Percentiles rank a stretch among this genome's conserved stretches.
These are phyloP conservation scores for Tripterygium wilfordii DNA, from an alignment of 177 flowering plant species.

Conservation along the genomic window DNA sequence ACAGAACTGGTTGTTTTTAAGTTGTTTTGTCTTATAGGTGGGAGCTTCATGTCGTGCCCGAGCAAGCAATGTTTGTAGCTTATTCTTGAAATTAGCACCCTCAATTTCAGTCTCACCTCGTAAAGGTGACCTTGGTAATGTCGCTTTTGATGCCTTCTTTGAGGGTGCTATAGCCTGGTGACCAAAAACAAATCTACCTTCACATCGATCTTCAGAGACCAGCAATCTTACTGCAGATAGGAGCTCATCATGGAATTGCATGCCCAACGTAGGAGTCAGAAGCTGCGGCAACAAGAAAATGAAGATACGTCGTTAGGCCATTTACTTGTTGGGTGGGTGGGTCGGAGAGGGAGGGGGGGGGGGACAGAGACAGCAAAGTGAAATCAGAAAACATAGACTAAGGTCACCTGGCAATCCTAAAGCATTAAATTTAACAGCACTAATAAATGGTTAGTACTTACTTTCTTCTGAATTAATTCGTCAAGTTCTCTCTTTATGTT, in stretches of 20 bases:
- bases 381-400: no score
- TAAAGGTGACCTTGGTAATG: neutral
- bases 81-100: constrained; percentile 67
- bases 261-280: constrained; percentile 56
- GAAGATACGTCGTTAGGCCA: no score
- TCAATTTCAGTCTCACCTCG: constrained; percentile 16
- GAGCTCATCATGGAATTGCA: constrained; percentile 43
- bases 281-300: constrained; percentile 37
- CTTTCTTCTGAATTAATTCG: constrained; percentile 70
- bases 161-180: constrained; percentile 30
- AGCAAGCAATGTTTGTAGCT: constrained; percentile 69
- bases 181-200: constrained; percentile 77
- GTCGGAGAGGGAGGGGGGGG: no score
- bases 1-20: constrained; percentile 62
- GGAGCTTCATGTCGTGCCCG: constrained; percentile 71
- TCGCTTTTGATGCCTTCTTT: constrained; percentile 13
- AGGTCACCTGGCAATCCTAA: no score
- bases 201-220: constrained; percentile 66
- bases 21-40: constrained; percentile 46
- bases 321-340: no score
- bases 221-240: constrained; percentile 66
- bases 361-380: neutral
- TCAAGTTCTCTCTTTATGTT: constrained; percentile 68
- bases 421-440: neutral
- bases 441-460: constrained; percentile 18